Conservation (phyloP, 2,329 filamentous ascomycete species). For the Cercospora sp. region DNA sequence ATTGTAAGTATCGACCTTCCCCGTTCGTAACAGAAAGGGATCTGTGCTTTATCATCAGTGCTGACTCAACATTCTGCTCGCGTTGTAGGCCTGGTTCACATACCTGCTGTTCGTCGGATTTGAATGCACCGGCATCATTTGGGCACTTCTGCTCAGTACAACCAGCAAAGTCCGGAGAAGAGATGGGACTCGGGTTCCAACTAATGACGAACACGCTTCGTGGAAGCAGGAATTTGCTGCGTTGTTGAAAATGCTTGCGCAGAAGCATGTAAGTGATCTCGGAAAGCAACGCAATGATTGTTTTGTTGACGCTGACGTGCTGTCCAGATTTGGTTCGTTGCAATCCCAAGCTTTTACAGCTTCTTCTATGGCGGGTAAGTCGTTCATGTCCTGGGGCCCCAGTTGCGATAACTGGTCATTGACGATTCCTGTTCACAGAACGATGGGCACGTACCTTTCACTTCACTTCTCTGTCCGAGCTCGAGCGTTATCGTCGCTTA, state of each 20-base stretch:
- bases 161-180: conserved; percentile 33
- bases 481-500: conserved; percentile 38
- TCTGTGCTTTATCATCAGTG: too few relatives aligned
- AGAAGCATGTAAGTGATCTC: conserved; percentile 32
- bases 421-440: conserved; percentile 10
- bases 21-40: too few relatives aligned
- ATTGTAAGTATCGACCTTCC: conserved; percentile 20
- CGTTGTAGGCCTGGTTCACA: conserved; percentile 29
- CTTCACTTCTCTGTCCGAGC: conserved; percentile 40
- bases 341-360: conserved; percentile 42
- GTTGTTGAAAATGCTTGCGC: conserved; percentile 28
- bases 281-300: background rate
- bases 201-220: conserved; percentile 15
- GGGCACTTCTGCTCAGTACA: conserved; percentile 34
- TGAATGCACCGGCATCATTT: conserved; percentile 35
- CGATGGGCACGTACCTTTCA: conserved; percentile 41
- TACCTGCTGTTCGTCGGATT: conserved; percentile 39
- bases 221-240: conserved; percentile 31
- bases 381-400: background rate
- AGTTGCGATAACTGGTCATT: background rate
- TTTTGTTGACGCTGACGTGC: background rate
- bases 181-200: conserved; percentile 32
- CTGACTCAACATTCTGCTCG: background rate
- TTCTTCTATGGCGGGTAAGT: conserved; percentile 42
- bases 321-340: conserved; percentile 38